Percentiles rank a stretch among this genome's conserved stretches.
Evolutionary conservation across 495 filamentous ascomycete genomes (phyloP).

Genomic region (Trichocladium uniseriatum): DNA sequence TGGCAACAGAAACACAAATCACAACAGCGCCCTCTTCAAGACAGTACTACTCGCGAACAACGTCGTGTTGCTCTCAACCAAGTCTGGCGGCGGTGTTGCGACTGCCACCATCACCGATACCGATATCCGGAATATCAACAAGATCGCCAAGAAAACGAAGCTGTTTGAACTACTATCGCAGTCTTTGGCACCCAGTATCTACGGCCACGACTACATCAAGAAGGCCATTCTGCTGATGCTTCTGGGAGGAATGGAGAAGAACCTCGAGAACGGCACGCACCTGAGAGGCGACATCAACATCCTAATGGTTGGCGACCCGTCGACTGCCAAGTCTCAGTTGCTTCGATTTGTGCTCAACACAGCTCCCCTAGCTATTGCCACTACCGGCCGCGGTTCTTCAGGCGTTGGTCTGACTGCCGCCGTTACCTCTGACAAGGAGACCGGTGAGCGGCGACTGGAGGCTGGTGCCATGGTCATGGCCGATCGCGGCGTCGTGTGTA

Average conservation of each 20-base stretch:
- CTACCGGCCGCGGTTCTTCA: slow-evolving; percentile 92
- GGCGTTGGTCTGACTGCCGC: slow-evolving; percentile 97
- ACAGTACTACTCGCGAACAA: slow-evolving; percentile 93
- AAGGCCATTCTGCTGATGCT: slow-evolving; percentile 96
- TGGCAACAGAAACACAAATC: slow-evolving; percentile 83
- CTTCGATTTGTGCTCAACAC: slow-evolving; percentile 97
- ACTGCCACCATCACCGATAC: slow-evolving; percentile 92
- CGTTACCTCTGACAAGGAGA: slow-evolving; percentile 95
- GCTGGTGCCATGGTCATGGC: slow-evolving; percentile 98
- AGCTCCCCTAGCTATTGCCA: slow-evolving; percentile 91
- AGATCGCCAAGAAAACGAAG: slow-evolving; percentile 88
- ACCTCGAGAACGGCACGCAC: slow-evolving; percentile 95
- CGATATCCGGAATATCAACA: slow-evolving; percentile 98
- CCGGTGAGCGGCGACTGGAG: slow-evolving; percentile 87
- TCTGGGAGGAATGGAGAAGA: slow-evolving; percentile 97
- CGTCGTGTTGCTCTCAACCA: slow-evolving; percentile 87
- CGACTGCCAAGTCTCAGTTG: slow-evolving; percentile 95
- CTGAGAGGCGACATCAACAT: slow-evolving; percentile 98
- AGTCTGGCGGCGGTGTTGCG: slow-evolving; percentile 89
- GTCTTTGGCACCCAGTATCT: slow-evolving; percentile 95
- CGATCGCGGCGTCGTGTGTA: slow-evolving; percentile 95
- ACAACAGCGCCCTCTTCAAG: slow-evolving; percentile 82
- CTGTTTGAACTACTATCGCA: slow-evolving; percentile 91
- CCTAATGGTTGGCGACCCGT: slow-evolving; percentile 98
- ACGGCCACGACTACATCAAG: slow-evolving; percentile 96